These are phyloP conservation scores for Neonectria punicea DNA, from an alignment of 2,329 filamentous ascomycete species.

Conservation along the genomic window DNA sequence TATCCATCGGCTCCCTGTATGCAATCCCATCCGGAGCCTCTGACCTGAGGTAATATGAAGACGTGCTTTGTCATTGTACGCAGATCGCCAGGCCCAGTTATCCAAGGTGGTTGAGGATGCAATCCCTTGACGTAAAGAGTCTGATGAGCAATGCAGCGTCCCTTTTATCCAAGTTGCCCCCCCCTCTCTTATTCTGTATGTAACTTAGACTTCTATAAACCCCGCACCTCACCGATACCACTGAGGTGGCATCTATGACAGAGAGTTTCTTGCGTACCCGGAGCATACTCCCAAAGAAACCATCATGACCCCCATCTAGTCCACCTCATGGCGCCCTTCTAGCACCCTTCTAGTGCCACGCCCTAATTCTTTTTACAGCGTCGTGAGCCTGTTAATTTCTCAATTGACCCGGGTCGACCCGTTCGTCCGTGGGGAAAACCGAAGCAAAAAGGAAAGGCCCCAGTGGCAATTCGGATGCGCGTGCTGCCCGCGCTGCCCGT, in stretches of 20 bases:
- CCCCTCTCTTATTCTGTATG: too few species aligned
- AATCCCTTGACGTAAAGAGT: background rate
- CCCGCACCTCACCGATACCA: background rate
- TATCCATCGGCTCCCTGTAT: background rate
- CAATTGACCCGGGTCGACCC: conserved; percentile 5
- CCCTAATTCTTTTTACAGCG: background rate
- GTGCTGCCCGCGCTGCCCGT: background rate
- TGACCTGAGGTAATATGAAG: background rate
- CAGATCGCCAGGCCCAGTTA: background rate
- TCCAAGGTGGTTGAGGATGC: background rate
- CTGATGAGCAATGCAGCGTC: too few species aligned
- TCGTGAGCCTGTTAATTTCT: background rate
- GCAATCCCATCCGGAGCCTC: background rate
- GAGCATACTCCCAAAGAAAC: background rate
- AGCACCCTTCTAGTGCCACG: conserved; percentile 5
- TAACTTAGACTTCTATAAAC: too few species aligned
- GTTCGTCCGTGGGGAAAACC: conserved; percentile 8
- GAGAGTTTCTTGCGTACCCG: background rate
- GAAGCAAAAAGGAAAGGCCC: background rate
- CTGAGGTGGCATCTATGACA: background rate
- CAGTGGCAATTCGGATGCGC: background rate
- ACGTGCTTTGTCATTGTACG: background rate
- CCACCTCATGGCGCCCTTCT: background rate
- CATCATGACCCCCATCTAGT: background rate
- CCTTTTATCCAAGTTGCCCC: too few species aligned